Base-by-base conservation (phyloP, 75 land plant genomes). In the Chamaecyparis obtusa region DNA sequence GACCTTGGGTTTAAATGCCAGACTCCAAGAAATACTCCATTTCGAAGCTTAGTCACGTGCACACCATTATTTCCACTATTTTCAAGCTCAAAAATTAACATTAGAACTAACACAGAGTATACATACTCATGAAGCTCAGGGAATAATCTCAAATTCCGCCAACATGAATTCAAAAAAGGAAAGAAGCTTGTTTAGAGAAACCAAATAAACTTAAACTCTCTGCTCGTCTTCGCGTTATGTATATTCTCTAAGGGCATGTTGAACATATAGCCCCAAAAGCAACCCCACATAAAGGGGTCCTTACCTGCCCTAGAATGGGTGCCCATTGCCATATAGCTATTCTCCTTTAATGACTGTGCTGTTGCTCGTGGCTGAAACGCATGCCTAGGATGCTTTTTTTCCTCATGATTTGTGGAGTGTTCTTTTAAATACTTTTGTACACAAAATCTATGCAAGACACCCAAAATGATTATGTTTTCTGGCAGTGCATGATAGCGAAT, bases 191-290 rank as follows among this genome's bases (percentile, higher is more conserved):
- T 16, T 94, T 83, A 86, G 92, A 91, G 35, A 95, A 92, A 96
- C 36, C 95, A 93, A 82, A 91, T 57, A 41, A 96, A 95, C 2
- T 96, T 95, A 36, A 91, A 91, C 88, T 95, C 96, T 86, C 93
- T 95, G 87, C 96, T 95, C 95, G 95, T 96, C 86, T 96, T 96
- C 96, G 94, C 93, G 86, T 82, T 91, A n/a, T 85, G 85, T 71
- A 94, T 67, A 33, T 67, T 56, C 80, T 83, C 83, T 14, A 44
- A 82, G 35, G 86, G 54, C 33, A 75, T 74, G 36, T 78, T 79
- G 17, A 94, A 74, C 15, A 91, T 74, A 74, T 74, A 74, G 76
- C 24, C n/a, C 30, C 21, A 19, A 64, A 27, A 0, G 6, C 9
- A 64, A 7, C n/a, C 69, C 21, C 69, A 64, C n/a, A 64, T 64